These are phyloP conservation scores for Debaryomyces nepalensis DNA, from an alignment of 1,139 yeast species.

Conservation along the genomic window DNA sequence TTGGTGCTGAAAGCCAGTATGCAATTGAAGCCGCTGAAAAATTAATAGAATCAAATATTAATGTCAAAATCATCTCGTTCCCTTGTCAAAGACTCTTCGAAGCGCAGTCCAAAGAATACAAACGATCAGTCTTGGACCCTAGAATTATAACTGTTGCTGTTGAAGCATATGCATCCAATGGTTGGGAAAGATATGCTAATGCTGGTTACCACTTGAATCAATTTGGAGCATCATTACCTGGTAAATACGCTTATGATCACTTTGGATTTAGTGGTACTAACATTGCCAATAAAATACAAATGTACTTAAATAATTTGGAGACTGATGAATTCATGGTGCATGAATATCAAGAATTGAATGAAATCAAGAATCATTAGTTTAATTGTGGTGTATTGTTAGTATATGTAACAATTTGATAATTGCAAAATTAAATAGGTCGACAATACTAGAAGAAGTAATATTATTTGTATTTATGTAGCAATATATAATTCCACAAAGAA, in stretches of 20 bases:
- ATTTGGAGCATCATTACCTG: slow-evolving; percentile 39
- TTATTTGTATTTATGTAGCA: no score
- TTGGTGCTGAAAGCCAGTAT: slow-evolving; percentile 35
- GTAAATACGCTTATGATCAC: slow-evolving; percentile 30
- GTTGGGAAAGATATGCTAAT: slow-evolving; percentile 42
- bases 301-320: slow-evolving; percentile 23
- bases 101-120: no score
- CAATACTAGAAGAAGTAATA: no score
- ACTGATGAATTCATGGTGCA: slow-evolving; percentile 20
- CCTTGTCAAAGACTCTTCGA: slow-evolving; percentile 28
- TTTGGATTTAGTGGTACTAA: slow-evolving; percentile 32
- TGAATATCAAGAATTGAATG: slow-evolving; percentile 29
- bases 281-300: slow-evolving; percentile 28
- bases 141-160: slow-evolving; percentile 32
- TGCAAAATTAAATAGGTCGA: no score
- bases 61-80: slow-evolving; percentile 34
- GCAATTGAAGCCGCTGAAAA: slow-evolving; percentile 33
- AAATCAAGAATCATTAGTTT: neutral
- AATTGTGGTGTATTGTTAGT: neutral
- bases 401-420: no score
- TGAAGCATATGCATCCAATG: slow-evolving; percentile 39
- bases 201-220: slow-evolving; percentile 36
- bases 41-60: slow-evolving; percentile 26
- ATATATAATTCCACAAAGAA: no score
- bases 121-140: slow-evolving; percentile 25